Conservation (phyloP, 495 filamentous ascomycete species). For the Lepidopterella palustris region DNA sequence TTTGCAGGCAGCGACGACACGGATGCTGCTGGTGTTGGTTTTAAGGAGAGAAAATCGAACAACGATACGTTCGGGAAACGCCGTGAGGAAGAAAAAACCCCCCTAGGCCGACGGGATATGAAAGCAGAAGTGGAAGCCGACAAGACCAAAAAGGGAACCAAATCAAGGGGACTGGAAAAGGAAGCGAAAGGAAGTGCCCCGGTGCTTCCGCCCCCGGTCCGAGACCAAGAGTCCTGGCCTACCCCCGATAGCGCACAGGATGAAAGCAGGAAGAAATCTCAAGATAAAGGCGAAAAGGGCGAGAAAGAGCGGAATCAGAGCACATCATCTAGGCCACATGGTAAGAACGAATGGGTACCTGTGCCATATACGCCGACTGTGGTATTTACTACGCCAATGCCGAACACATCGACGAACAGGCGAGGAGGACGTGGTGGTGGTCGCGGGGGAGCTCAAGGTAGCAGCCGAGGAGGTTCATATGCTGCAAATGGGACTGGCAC, state of each 20-base stretch:
- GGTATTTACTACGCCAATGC: slow-evolving; percentile 75
- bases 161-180: slow-evolving; percentile 48
- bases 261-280: slow-evolving; percentile 64
- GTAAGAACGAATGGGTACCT: slow-evolving; percentile 40
- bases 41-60: slow-evolving; percentile 25
- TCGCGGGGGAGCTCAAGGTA: slow-evolving; percentile 53
- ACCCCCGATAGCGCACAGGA: slow-evolving; percentile 75
- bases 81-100: slow-evolving; percentile 43
- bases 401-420: slow-evolving; percentile 31
- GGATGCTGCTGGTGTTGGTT: background rate
- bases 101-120: slow-evolving; percentile 17
- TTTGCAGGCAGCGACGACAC: slow-evolving; percentile 14
- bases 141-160: slow-evolving; percentile 30
- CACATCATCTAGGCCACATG: slow-evolving; percentile 24
- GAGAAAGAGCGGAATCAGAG: slow-evolving; percentile 51
- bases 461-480: slow-evolving; percentile 48
- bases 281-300: slow-evolving; percentile 58
- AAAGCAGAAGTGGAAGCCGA: slow-evolving; percentile 17
- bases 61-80: slow-evolving; percentile 23
- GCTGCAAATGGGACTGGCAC: slow-evolving; percentile 38
- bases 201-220: slow-evolving; percentile 53
- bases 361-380: slow-evolving; percentile 69
- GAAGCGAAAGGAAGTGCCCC: slow-evolving; percentile 43
- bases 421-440: slow-evolving; percentile 36
- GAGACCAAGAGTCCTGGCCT: slow-evolving; percentile 77